These are phyloP conservation scores for Agaricus sinodeliciosus DNA, from an alignment of 768 basidiomycete genomes.

Conservation along the genomic window DNA sequence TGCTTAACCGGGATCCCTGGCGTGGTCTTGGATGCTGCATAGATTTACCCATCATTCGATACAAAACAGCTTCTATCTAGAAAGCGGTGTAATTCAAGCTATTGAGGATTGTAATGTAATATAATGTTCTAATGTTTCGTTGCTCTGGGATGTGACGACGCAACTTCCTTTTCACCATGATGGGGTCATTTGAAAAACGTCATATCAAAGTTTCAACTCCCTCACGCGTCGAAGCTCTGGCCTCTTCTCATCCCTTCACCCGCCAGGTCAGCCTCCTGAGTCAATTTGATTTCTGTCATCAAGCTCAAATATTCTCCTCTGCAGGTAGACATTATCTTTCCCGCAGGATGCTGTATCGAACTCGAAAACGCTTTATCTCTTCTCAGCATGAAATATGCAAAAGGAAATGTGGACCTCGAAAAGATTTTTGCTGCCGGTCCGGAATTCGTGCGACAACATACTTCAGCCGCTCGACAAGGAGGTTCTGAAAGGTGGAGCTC, in stretches of 20 bases:
- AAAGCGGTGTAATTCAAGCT: slow-evolving; percentile 7
- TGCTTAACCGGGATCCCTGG: slow-evolving; percentile 22
- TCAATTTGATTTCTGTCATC: not conserved
- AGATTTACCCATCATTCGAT: slow-evolving; percentile 5
- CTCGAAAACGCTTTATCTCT: slow-evolving; percentile 33
- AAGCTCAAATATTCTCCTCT: not conserved
- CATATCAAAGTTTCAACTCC: slow-evolving; percentile 13
- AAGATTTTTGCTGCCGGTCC: slow-evolving; percentile 19
- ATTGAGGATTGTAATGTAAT: slow-evolving; percentile 11
- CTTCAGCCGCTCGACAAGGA: not conserved
- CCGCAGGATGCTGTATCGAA: slow-evolving; percentile 25
- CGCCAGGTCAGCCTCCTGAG: slow-evolving; percentile 29
- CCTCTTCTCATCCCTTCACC: slow-evolving; percentile 31
- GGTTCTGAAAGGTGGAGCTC: not conserved
- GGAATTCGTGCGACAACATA: not conserved
- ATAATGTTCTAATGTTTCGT: not conserved
- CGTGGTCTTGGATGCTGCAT: not conserved
- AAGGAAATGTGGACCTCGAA: slow-evolving; percentile 34
- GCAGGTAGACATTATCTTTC: slow-evolving; percentile 61
- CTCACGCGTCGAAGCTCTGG: slow-evolving; percentile 19
- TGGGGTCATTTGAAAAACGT: slow-evolving; percentile 11
- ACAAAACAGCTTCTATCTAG: slow-evolving; percentile 6
- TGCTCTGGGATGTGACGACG: not conserved
- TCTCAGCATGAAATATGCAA: slow-evolving; percentile 38
- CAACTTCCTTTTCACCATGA: not conserved